phyloP scores from a whole-genome alignment of 2,329 filamentous ascomycete species.

The Ophiostoma australiae region DNA sequence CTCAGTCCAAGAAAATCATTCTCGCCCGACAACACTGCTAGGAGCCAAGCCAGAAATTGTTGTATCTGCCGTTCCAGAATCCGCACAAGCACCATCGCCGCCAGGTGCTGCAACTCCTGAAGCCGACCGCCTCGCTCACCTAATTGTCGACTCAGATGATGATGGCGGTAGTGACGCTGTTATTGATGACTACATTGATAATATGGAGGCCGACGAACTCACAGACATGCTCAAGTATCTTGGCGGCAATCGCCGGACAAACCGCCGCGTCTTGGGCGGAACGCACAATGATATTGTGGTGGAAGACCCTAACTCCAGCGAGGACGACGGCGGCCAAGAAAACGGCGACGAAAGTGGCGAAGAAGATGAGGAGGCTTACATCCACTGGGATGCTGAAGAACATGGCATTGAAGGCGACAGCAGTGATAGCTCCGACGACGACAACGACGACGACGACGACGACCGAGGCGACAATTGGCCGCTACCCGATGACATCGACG shows the following conservation, averaged over 20 bases:
- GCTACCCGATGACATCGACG: conserved; percentile 51
- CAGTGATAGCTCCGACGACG: conserved; percentile 24
- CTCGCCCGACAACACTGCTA: background rate
- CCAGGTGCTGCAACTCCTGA: background rate
- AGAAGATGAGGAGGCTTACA: conserved; percentile 19
- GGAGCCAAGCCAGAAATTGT: background rate
- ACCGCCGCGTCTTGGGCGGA: conserved; percentile 42
- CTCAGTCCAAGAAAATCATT: background rate
- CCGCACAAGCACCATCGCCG: background rate
- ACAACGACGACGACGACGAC: conserved; percentile 50
- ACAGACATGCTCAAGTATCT: conserved; percentile 30
- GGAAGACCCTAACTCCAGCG: background rate
- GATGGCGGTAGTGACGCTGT: conserved; percentile 47
- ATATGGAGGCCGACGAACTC: conserved; percentile 49
- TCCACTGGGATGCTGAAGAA: conserved; percentile 32
- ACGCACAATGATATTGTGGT: conserved; percentile 39
- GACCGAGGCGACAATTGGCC: conserved; percentile 27
- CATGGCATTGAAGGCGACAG: conserved; percentile 37
- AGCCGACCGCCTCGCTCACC: background rate
- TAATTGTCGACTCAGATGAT: conserved; percentile 24
- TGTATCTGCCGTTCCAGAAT: background rate
- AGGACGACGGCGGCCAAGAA: conserved; percentile 20
- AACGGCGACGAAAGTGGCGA: background rate
- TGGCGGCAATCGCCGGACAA: conserved; percentile 36
- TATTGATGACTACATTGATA: conserved; percentile 66